Evolutionary conservation across 306 rosid genomes (phyloP), one percentile per base, ranked within the genome.

Genomic region (Prunus salicina): DNA sequence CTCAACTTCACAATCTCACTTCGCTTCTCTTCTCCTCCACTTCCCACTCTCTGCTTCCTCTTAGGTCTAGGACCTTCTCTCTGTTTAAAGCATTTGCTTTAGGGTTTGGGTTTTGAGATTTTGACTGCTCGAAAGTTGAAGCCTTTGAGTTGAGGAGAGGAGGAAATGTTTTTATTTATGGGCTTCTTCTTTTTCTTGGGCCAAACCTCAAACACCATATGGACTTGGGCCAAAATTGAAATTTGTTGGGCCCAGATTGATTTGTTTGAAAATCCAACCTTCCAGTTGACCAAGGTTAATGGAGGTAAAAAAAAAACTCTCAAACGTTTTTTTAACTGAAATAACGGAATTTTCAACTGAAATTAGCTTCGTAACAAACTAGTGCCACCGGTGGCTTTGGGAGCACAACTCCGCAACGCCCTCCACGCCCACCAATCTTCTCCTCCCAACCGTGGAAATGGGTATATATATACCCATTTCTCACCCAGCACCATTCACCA

Each of bases 21-120:
- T 19, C 57, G 22, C 18, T 52, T 19, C 22, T 18, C n/a, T n/a
- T 18, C 65, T 61, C 67, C 30, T 43, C 12, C 46, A 46, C 14
- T 52, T 1, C 4, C 3, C 24, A 9, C 43, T 4, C 15, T 53
- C 15, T 72, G 51, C 24, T 56, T 20, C 25, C 55, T 12, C 46
- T 56, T 12, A 71, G 53, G 38, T 38, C 64, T 57, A n/a, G 41
- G 66, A 34, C 6, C 47, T 45, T 45, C 69, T 34, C 2, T 60
- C 49, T 30, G 24, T 15, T 49, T 49, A 16, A 69, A 69, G 62
- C 3, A 61, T 2, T 28, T 51, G 14, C 62, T 27, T 15, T n/a
- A 70, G 74, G 75, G 75, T 71, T 53, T 52, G 75, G 64, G 74
- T 53, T 61, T 38, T 38, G 43, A 38, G 43, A 38, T 38, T 38